Conservation (phyloP, 257 asterid genomes). For the Gentiana macrophylla region DNA sequence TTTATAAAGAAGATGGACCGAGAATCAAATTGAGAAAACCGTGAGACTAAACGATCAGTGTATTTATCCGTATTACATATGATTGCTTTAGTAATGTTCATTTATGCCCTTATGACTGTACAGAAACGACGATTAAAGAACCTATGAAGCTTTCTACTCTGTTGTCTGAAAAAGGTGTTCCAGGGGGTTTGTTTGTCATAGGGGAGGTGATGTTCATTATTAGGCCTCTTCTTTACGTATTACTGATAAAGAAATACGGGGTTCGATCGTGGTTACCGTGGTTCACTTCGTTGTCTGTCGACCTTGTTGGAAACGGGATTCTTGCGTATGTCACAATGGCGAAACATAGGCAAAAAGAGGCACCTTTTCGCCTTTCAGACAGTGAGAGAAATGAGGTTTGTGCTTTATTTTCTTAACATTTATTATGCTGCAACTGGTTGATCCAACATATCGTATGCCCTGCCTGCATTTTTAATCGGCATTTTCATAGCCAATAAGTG, state of each 20-base stretch:
- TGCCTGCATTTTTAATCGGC: not conserved
- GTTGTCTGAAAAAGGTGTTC: constrained; percentile 67
- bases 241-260: constrained; percentile 68
- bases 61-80: not conserved
- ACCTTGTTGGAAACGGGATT: constrained; percentile 60
- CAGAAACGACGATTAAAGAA: constrained; percentile 33
- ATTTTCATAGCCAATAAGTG: not conserved
- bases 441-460: not conserved
- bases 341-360: constrained; percentile 22
- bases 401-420: constrained; percentile 1
- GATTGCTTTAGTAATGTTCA: not conserved
- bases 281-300: constrained; percentile 62
- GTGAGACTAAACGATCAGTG: too few relatives aligned
- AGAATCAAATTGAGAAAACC: too few relatives aligned
- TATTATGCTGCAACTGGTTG: too few relatives aligned
- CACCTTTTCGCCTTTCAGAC: constrained; percentile 34
- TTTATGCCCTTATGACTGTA: not conserved
- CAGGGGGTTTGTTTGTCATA: constrained; percentile 65
- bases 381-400: constrained; percentile 74
- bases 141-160: constrained; percentile 40
- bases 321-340: constrained; percentile 31
- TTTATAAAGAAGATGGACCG: too few relatives aligned
- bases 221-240: constrained; percentile 75
- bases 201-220: constrained; percentile 77
- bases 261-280: constrained; percentile 84